Evolutionary conservation across 768 basidiomycete genomes (phyloP).

Genomic region (Boletus rubescentipes): DNA sequence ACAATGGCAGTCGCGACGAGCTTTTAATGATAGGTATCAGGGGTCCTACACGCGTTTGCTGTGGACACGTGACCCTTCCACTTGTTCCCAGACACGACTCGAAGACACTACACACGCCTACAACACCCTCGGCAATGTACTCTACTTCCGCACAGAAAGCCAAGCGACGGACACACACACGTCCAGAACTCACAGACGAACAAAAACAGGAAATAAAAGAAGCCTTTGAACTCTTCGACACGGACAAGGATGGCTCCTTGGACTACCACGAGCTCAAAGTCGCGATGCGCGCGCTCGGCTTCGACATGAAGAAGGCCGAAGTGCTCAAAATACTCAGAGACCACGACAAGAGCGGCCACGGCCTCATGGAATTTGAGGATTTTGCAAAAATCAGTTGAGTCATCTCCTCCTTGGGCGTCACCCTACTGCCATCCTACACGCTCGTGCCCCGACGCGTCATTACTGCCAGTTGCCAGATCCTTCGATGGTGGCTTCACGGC

Average conservation of each 20-base stretch:
- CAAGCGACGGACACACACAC: constrained; percentile 68
- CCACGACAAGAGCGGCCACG: constrained; percentile 79
- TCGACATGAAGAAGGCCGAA: constrained; percentile 98
- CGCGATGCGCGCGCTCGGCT: constrained; percentile 96
- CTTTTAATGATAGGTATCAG: not conserved
- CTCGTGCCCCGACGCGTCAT: constrained; percentile 4
- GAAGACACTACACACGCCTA: not conserved
- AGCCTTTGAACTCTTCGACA: constrained; percentile 98
- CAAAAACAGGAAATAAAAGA: constrained; percentile 97
- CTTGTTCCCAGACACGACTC: not conserved
- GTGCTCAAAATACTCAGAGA: constrained; percentile 93
- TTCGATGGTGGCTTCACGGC: not conserved
- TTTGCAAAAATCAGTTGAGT: constrained; percentile 91
- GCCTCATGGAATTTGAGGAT: constrained; percentile 89
- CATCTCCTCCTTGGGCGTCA: not conserved
- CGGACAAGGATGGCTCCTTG: constrained; percentile 93
- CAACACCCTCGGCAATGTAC: constrained; percentile 41
- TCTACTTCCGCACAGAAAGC: constrained; percentile 68
- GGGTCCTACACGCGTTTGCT: constrained; percentile 32
- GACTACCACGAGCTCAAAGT: constrained; percentile 99
- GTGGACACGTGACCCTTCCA: constrained; percentile 24
- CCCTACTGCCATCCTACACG: not conserved
- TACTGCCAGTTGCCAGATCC: not conserved
- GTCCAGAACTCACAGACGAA: constrained; percentile 84
- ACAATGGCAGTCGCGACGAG: not conserved